phyloP scores from a whole-genome alignment of 2,329 filamentous ascomycete species.

The Aspergillus candidus region DNA sequence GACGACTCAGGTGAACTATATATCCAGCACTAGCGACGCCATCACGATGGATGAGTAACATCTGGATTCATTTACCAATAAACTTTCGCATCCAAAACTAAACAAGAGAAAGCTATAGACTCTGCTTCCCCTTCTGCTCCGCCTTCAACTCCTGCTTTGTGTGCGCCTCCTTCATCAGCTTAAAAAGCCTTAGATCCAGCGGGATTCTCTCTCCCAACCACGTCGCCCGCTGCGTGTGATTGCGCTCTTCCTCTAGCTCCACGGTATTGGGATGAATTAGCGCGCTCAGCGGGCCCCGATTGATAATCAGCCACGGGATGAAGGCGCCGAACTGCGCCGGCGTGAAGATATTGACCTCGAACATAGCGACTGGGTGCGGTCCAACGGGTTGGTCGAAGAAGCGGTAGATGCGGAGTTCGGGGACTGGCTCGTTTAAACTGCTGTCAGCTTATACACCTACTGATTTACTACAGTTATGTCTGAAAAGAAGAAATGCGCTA shows the following conservation, averaged over 20 bases:
- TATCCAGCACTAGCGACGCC: no score
- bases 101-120: background rate
- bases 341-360: conserved; percentile 83
- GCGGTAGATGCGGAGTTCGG: conserved; percentile 74
- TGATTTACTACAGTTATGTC: background rate
- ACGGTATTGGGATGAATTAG: conserved; percentile 76
- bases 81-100: background rate
- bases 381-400: conserved; percentile 74
- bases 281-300: conserved; percentile 71
- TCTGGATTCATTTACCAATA: background rate
- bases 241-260: conserved; percentile 46
- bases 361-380: conserved; percentile 80
- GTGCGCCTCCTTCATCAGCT: conserved; percentile 21
- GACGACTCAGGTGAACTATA: no score
- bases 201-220: conserved; percentile 44
- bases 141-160: conserved; percentile 14
- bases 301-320: conserved; percentile 74
- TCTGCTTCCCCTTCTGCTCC: conserved; percentile 1
- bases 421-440: conserved; percentile 50
- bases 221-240: conserved; percentile 41
- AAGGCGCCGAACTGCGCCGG: conserved; percentile 87
- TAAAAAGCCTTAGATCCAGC: conserved; percentile 37
- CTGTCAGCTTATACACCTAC: no score
- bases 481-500: conserved; percentile 1
- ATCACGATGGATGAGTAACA: no score